phyloP scores from a whole-genome alignment of 805 yeast species.

The Zygosaccharomyces gambellarensis region DNA sequence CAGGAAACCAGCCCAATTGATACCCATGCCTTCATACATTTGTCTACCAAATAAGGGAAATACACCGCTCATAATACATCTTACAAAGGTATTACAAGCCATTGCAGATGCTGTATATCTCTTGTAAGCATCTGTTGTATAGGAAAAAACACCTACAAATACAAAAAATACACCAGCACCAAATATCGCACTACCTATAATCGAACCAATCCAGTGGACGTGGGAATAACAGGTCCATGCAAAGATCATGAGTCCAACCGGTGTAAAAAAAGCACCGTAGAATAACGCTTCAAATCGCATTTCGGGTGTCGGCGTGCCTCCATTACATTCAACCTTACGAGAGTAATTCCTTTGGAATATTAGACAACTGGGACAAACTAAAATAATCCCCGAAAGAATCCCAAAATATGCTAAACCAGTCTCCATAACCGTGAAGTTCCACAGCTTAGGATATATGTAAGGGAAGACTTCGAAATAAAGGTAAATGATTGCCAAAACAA shows the following conservation, averaged over 20 bases:
- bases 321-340: slow-evolving; percentile 42
- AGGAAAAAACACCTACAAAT: slow-evolving; percentile 62
- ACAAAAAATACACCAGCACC: slow-evolving; percentile 65
- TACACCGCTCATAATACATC: slow-evolving; percentile 51
- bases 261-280: slow-evolving; percentile 60
- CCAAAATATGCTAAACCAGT: slow-evolving; percentile 65
- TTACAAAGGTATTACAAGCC: slow-evolving; percentile 48
- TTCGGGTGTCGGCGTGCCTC: slow-evolving; percentile 55
- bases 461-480: slow-evolving; percentile 65
- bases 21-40: slow-evolving; percentile 51
- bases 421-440: slow-evolving; percentile 46
- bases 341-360: slow-evolving; percentile 41
- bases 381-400: slow-evolving; percentile 46
- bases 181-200: slow-evolving; percentile 66
- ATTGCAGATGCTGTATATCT: slow-evolving; percentile 48
- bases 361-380: slow-evolving; percentile 43
- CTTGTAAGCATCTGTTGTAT: slow-evolving; percentile 60
- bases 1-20: slow-evolving; percentile 54
- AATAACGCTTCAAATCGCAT: slow-evolving; percentile 54
- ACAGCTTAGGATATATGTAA: slow-evolving; percentile 50
- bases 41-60: slow-evolving; percentile 56
- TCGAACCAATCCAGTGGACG: slow-evolving; percentile 71
- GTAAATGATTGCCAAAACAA: slow-evolving; percentile 56
- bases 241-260: slow-evolving; percentile 65
- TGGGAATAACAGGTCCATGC: slow-evolving; percentile 63